Evolutionary conservation across 164 flowering plant genomes (phyloP).

Genomic region (Stephania japonica): DNA sequence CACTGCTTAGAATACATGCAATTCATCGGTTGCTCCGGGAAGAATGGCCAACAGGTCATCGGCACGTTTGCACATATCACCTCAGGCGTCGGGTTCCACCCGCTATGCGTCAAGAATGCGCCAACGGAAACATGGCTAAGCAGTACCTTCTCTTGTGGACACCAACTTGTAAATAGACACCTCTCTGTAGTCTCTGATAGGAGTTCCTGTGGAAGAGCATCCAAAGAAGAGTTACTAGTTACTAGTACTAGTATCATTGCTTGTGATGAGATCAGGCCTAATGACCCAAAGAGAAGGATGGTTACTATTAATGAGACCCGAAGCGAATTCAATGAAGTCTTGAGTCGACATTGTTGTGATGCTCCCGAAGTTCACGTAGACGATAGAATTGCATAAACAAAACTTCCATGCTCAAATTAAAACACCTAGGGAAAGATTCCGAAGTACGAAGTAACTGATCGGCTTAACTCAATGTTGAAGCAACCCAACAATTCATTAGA

Average conservation of each 20-base stretch:
- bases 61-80: slow-evolving; percentile 30
- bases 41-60: slow-evolving; percentile 34
- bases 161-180: slow-evolving; percentile 21
- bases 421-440: too few relatives aligned
- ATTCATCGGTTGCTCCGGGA: slow-evolving; percentile 36
- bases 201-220: neutral
- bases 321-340: slow-evolving; percentile 23
- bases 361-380: slow-evolving; percentile 23
- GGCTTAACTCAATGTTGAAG: too few relatives aligned
- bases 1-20: slow-evolving; percentile 27
- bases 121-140: slow-evolving; percentile 28
- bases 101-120: slow-evolving; percentile 32
- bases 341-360: slow-evolving; percentile 18
- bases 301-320: slow-evolving; percentile 25
- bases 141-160: slow-evolving; percentile 31
- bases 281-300: slow-evolving; percentile 23
- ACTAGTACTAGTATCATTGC: slow-evolving; percentile 1
- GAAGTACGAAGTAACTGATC: too few relatives aligned
- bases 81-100: slow-evolving; percentile 20
- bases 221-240: too few relatives aligned
- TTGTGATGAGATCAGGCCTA: slow-evolving; percentile 19
- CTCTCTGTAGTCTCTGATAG: slow-evolving; percentile 3
- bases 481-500: too few relatives aligned
- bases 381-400: slow-evolving; percentile 15
- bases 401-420: too few relatives aligned